phyloP scores from a whole-genome alignment of 345 rosid genomes.

The Durio zibethinus region DNA sequence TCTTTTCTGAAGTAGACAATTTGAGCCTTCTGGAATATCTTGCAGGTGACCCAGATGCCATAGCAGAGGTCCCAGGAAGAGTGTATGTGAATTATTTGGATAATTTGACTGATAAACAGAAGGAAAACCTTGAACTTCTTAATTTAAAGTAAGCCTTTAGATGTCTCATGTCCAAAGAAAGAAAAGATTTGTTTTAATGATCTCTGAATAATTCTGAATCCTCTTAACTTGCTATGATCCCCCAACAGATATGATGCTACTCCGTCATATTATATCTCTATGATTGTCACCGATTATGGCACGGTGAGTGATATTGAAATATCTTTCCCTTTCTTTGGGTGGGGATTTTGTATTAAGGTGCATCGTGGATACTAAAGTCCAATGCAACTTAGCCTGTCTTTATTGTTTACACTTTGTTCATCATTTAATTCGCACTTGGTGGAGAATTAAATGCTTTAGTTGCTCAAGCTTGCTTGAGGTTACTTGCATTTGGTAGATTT shows the following conservation, averaged over 20 bases:
- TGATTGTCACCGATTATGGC: conserved; percentile 78
- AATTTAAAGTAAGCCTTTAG: conserved; percentile 51
- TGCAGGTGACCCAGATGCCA: conserved; percentile 28
- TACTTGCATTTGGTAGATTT: background rate
- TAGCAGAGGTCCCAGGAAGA: conserved; percentile 48
- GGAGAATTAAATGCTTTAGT: background rate
- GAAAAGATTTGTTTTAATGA: background rate
- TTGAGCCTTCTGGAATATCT: background rate
- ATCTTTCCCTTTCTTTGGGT: background rate
- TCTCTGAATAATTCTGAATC: conserved; percentile 11
- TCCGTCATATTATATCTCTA: conserved; percentile 70
- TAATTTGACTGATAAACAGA: conserved; percentile 26
- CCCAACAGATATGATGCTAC: conserved; percentile 68
- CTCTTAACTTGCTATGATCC: background rate
- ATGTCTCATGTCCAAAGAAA: background rate
- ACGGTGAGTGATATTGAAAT: conserved; percentile 44
- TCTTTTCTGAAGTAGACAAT: background rate
- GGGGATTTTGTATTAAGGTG: background rate
- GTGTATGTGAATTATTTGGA: conserved; percentile 35
- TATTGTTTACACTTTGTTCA: background rate
- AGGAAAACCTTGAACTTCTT: conserved; percentile 59
- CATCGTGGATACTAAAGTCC: background rate
- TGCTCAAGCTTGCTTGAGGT: background rate
- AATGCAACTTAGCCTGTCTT: background rate
- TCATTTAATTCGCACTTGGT: background rate